Base-by-base conservation (phyloP, 345 rosid genomes). In the Cardamine resedifolia region DNA sequence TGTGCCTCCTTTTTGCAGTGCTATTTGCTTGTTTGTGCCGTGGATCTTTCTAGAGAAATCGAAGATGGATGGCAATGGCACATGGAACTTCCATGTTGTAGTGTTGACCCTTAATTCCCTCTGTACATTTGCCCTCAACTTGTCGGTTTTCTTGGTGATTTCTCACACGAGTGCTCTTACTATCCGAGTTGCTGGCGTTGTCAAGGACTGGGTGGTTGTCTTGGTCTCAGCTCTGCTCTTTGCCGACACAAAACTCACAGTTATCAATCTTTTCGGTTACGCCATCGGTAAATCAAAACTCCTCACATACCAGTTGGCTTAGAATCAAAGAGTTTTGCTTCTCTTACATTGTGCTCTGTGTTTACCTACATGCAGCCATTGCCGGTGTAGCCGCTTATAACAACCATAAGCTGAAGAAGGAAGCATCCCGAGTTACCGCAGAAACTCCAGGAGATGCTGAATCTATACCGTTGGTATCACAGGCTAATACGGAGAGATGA, bases 171-270 rank as follows among this genome's bases (percentile, higher is more conserved):
- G 98, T 61, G 98, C 98, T 72, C 86, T 94, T 71, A 94, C 97
- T 72, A 94, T 94, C 71, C 96, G 98, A 48, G 98, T 94, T 33
- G 97, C 98, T 79, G 98, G 98, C 44, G 97, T 94, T 66, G 96
- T 94, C 82, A 94, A 94, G 87, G 98, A 94, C 68, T 94, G 98
- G 98, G 91, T 94, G 62, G 98, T 94, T 64, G 98, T 94, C 68
- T 77, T 91, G 80, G 75, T 94, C 52, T 94, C 98, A 61, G 96
- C 98, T 38, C 84, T 89, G 73, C 86, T 91, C 31, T 94, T 94
- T 70, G 97, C 96, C 0, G 98, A 94, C 67, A 89, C 96, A 24
- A 89, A 94, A 80, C 86, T 94, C 67, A 94, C 97, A n/a, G 1
- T 88, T 61, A 85, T 94, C 72, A 94, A 94, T 81, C 84, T 91